Percentiles rank a stretch among this genome's conserved stretches.
Evolutionary conservation across 257 asterid species (phyloP).

Genomic region (Catharanthus roseus): DNA sequence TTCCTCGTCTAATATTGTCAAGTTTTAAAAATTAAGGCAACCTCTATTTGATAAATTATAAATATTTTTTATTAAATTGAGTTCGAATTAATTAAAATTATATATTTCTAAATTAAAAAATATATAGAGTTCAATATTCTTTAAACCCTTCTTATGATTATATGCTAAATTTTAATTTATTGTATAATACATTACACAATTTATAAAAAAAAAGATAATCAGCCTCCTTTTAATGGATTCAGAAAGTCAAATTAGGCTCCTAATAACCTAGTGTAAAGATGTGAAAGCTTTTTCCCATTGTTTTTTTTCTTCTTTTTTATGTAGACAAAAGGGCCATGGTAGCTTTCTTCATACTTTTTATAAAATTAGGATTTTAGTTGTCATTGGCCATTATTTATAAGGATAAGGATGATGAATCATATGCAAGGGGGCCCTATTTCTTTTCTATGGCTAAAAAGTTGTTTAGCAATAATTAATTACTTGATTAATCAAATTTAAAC

Average conservation of each 20-base stretch:
- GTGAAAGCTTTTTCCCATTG: not conserved
- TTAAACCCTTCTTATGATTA: no score
- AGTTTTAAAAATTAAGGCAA: not conserved
- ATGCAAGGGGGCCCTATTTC: not conserved
- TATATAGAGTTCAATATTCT: no score
- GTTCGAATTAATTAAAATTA: no score
- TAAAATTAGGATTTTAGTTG: conserved; percentile 13
- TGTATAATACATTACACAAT: no score
- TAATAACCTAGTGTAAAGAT: not conserved
- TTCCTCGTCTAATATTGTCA: not conserved
- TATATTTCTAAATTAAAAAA: no score
- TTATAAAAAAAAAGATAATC: no score
- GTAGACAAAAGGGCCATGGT: not conserved
- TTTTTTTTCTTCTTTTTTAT: not conserved
- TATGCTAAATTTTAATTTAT: no score
- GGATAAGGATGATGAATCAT: conserved; percentile 17
- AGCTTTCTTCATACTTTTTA: conserved; percentile 4
- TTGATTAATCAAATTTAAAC: not conserved
- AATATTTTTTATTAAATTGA: no score
- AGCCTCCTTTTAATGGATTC: not conserved
- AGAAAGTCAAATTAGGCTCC: not conserved
- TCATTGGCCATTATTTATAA: conserved; percentile 15
- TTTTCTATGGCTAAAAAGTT: not conserved
- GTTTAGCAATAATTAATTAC: not conserved
- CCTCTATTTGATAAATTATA: no score